A percentile compares a stretch with the other conserved stretches of the same genome.
Conservation (phyloP, 805 yeast species). For the Ogataea neopini region DNA sequence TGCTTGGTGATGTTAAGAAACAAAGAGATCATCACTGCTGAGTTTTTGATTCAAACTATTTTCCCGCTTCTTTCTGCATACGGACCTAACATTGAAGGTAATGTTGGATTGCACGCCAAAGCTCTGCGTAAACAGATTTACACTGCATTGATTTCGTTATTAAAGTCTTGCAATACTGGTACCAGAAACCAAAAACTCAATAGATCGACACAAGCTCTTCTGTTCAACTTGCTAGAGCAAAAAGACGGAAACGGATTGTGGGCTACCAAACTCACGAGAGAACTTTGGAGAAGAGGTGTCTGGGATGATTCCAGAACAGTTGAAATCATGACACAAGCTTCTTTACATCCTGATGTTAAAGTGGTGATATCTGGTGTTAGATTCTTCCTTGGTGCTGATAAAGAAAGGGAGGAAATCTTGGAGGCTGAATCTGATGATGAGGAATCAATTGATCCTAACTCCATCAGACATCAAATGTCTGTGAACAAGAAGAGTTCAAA, state of each 20-base stretch:
- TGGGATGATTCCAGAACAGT: constrained; percentile 98
- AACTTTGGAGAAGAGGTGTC: constrained; percentile 95
- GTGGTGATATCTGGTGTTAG: constrained; percentile 87
- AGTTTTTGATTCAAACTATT: constrained; percentile 76
- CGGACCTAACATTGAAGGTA: constrained; percentile 48
- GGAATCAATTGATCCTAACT: constrained; percentile 67
- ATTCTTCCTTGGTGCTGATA: constrained; percentile 94
- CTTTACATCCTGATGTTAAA: constrained; percentile 82
- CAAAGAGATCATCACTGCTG: constrained; percentile 76
- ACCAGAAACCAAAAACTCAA: constrained; percentile 87
- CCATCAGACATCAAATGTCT: constrained; percentile 76
- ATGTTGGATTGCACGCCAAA: constrained; percentile 67
- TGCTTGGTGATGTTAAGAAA: constrained; percentile 89
- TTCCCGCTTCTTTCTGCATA: constrained; percentile 84
- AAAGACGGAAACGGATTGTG: constrained; percentile 80
- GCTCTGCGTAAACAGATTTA: constrained; percentile 82
- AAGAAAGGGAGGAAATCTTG: constrained; percentile 82
- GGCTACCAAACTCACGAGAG: constrained; percentile 95
- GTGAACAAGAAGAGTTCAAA: constrained; percentile 82
- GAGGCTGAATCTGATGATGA: constrained; percentile 71
- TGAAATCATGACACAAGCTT: constrained; percentile 97
- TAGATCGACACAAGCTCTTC: constrained; percentile 85
- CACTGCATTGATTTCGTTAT: constrained; percentile 69
- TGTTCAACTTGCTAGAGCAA: constrained; percentile 83
- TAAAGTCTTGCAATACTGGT: constrained; percentile 85